A percentile compares a stretch with the other conserved stretches of the same genome.
Evolutionary conservation across 805 yeast species (phyloP).

Genomic region (Jamesozyma spencerorum): DNA sequence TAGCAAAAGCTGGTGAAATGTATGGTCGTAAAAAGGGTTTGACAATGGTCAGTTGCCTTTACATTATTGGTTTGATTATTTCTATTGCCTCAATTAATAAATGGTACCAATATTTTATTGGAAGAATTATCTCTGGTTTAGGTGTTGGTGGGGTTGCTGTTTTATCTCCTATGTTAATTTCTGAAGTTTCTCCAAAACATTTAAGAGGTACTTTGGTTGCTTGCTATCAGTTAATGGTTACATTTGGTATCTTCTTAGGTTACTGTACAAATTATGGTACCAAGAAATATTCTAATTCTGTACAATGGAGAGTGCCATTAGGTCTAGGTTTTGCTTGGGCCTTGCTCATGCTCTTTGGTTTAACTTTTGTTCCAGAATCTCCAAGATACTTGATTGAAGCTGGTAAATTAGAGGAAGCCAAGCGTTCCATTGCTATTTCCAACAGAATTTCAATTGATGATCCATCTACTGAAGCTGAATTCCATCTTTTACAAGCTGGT

Average conservation of each 20-base stretch:
- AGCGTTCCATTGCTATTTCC: conserved; percentile 45
- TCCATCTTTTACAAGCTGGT: conserved; percentile 50
- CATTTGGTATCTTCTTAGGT: conserved; percentile 56
- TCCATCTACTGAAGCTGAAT: conserved; percentile 47
- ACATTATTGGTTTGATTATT: conserved; percentile 57
- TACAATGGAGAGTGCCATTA: conserved; percentile 67
- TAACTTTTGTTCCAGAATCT: conserved; percentile 58
- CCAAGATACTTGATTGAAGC: conserved; percentile 56
- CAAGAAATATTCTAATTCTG: conserved; percentile 50
- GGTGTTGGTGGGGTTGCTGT: conserved; percentile 75
- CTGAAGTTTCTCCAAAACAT: conserved; percentile 62
- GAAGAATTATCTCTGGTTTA: conserved; percentile 60
- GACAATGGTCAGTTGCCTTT: conserved; percentile 50
- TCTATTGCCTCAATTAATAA: conserved; percentile 46
- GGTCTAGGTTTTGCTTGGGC: conserved; percentile 47
- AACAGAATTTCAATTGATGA: conserved; percentile 49
- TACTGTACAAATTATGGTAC: conserved; percentile 47
- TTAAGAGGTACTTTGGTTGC: conserved; percentile 65
- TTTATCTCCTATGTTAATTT: conserved; percentile 62
- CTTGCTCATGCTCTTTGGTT: conserved; percentile 29
- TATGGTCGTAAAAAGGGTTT: conserved; percentile 60
- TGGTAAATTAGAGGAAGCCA: conserved; percentile 52
- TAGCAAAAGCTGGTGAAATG: conserved; percentile 51
- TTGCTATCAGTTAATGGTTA: conserved; percentile 60
- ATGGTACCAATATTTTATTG: conserved; percentile 59